Conservation (phyloP, 768 basidiomycete genomes). For the Trametes meyenii region DNA sequence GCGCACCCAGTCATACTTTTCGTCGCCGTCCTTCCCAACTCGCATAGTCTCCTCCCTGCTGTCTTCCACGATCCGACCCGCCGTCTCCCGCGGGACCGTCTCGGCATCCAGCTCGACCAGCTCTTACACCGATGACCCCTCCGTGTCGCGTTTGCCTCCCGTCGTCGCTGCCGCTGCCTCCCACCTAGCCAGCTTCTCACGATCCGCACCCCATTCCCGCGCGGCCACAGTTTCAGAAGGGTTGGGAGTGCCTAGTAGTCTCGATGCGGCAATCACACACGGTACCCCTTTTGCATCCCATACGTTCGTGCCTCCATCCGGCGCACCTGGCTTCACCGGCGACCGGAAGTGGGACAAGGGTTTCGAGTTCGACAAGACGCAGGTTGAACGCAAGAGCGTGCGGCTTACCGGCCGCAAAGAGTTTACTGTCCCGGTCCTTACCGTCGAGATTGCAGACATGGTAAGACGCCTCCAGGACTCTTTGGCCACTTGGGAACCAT, state of each 20-base stretch:
- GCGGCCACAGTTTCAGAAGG: conserved; percentile 14
- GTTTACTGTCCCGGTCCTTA: conserved; percentile 55
- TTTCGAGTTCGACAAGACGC: conserved; percentile 40
- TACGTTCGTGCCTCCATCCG: conserved; percentile 48
- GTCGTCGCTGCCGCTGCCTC: conserved; percentile 6
- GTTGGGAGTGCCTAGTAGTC: background rate
- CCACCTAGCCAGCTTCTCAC: conserved; percentile 14
- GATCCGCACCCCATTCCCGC: conserved; percentile 20
- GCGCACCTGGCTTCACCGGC: conserved; percentile 81
- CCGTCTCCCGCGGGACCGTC: conserved; percentile 4
- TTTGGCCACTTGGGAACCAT: background rate
- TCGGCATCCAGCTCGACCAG: conserved; percentile 6
- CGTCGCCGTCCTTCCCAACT: conserved; percentile 50
- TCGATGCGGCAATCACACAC: conserved; percentile 38
- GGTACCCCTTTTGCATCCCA: conserved; percentile 54
- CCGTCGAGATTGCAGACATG: conserved; percentile 54
- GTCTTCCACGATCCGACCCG: conserved; percentile 26
- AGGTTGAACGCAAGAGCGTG: conserved; percentile 47
- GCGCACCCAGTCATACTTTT: conserved; percentile 43
- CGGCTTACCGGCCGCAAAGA: conserved; percentile 59
- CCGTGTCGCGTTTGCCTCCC: background rate
- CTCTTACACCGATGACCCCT: conserved; percentile 7
- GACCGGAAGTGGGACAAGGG: conserved; percentile 70
- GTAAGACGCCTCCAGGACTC: conserved; percentile 43
- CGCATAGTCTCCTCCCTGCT: conserved; percentile 54